These are phyloP conservation scores for Boletus edulis DNA, from an alignment of 768 basidiomycete genomes.

Conservation along the genomic window DNA sequence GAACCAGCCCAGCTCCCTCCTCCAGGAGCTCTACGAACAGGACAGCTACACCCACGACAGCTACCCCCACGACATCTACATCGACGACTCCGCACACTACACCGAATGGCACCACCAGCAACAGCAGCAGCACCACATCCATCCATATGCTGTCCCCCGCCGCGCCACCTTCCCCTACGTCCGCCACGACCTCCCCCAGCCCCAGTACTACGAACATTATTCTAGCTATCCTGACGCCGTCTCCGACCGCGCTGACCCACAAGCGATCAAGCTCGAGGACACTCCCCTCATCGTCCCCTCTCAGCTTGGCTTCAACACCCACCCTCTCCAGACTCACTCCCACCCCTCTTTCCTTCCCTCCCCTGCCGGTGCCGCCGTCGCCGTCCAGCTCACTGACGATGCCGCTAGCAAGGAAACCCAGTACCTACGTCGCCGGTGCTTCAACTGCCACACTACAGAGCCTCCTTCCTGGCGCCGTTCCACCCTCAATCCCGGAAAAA, in stretches of 20 bases:
- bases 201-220: slow-evolving; percentile 33
- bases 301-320: slow-evolving; percentile 40
- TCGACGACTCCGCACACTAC: slow-evolving; percentile 35
- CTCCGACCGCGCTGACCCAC: slow-evolving; percentile 26
- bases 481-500: slow-evolving; percentile 88
- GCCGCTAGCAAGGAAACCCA: slow-evolving; percentile 90
- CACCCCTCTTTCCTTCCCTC: slow-evolving; percentile 42
- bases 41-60: slow-evolving; percentile 32
- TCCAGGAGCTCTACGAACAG: slow-evolving; percentile 70
- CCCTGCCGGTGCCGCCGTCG: slow-evolving; percentile 42
- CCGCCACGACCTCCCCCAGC: slow-evolving; percentile 60
- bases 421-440: slow-evolving; percentile 83
- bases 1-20: slow-evolving; percentile 47
- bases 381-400: slow-evolving; percentile 87
- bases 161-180: slow-evolving; percentile 78
- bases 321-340: slow-evolving; percentile 31
- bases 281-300: slow-evolving; percentile 58
- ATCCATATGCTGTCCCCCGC: slow-evolving; percentile 41
- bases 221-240: slow-evolving; percentile 41
- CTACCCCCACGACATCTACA: slow-evolving; percentile 34
- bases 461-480: slow-evolving; percentile 86
- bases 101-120: slow-evolving; percentile 32
- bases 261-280: slow-evolving; percentile 68
- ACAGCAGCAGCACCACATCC: slow-evolving; percentile 34
- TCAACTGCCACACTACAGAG: slow-evolving; percentile 91